Evolutionary conservation across 176 grass and related monocot species (phyloP).

Genomic region (Alloteropsis semialata): DNA sequence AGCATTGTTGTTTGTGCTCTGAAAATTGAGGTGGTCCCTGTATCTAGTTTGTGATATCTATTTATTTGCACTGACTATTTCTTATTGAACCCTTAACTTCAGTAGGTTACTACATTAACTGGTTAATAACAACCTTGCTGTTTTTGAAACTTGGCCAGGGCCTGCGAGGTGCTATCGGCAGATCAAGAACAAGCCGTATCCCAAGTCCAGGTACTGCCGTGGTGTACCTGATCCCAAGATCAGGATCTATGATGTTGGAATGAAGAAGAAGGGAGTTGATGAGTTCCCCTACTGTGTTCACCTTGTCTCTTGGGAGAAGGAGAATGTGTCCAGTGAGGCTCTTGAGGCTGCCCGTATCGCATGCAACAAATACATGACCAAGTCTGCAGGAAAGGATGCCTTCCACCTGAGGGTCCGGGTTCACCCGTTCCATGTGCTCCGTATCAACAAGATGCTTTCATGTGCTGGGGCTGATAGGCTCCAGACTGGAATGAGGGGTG

Average conservation of each 20-base stretch:
- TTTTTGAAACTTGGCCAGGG: background rate
- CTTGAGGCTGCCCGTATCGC: conserved; percentile 47
- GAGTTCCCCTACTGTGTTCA: conserved; percentile 38
- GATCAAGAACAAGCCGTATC: conserved; percentile 54
- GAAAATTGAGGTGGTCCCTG: too few species aligned
- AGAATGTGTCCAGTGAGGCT: conserved; percentile 42
- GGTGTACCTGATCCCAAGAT: conserved; percentile 48
- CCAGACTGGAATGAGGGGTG: conserved; percentile 53
- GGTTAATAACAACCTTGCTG: background rate
- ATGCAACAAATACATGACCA: conserved; percentile 46
- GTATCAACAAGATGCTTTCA: conserved; percentile 47
- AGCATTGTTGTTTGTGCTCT: background rate
- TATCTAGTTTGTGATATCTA: background rate
- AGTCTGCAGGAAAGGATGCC: conserved; percentile 35
- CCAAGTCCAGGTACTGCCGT: conserved; percentile 45
- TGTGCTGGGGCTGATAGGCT: conserved; percentile 52
- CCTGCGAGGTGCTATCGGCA: conserved; percentile 41
- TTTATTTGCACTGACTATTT: background rate
- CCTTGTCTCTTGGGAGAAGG: conserved; percentile 41
- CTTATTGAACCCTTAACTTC: background rate
- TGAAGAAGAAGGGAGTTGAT: conserved; percentile 42
- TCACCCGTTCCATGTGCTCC: conserved; percentile 38
- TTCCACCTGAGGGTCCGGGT: conserved; percentile 46
- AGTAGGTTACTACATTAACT: background rate
- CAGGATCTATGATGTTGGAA: conserved; percentile 46